Conservation (phyloP, 257 asterid species). For the Sherardia arvensis region DNA sequence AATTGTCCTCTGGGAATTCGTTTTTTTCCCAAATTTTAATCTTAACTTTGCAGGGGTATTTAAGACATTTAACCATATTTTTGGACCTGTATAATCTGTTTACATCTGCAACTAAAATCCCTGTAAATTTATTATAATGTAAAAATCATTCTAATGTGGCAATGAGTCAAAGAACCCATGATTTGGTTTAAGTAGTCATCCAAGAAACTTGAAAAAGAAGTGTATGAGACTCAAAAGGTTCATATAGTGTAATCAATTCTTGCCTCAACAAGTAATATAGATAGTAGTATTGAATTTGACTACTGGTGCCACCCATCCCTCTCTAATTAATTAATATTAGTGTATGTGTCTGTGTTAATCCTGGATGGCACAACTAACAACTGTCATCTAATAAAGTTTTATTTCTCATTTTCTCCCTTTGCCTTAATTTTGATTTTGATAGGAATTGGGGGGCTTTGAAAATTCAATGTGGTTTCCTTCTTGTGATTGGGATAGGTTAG, state of each 20-base stretch:
- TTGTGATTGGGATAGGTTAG: not conserved
- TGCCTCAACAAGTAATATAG: not conserved
- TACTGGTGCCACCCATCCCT: not conserved
- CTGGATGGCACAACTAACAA: slow-evolving; percentile 6
- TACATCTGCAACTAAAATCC: no score
- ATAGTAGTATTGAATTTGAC: not conserved
- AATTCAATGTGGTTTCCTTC: not conserved
- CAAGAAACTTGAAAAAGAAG: not conserved
- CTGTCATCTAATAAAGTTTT: slow-evolving; percentile 5
- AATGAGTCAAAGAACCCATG: not conserved
- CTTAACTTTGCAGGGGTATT: no score
- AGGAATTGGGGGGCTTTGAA: not conserved
- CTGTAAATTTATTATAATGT: not conserved
- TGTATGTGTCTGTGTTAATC: not conserved
- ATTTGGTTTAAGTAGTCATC: not conserved
- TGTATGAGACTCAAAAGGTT: not conserved
- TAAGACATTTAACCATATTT: no score
- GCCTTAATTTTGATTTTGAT: not conserved
- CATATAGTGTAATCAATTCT: no score
- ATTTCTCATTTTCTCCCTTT: not conserved
- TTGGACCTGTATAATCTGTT: no score
- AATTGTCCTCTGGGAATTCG: no score
- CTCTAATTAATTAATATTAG: slow-evolving; percentile 9
- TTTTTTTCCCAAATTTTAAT: no score
- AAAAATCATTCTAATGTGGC: not conserved